These are phyloP conservation scores for Aspergillus floridensis DNA, from an alignment of 2,329 filamentous ascomycete species.

Conservation along the genomic window DNA sequence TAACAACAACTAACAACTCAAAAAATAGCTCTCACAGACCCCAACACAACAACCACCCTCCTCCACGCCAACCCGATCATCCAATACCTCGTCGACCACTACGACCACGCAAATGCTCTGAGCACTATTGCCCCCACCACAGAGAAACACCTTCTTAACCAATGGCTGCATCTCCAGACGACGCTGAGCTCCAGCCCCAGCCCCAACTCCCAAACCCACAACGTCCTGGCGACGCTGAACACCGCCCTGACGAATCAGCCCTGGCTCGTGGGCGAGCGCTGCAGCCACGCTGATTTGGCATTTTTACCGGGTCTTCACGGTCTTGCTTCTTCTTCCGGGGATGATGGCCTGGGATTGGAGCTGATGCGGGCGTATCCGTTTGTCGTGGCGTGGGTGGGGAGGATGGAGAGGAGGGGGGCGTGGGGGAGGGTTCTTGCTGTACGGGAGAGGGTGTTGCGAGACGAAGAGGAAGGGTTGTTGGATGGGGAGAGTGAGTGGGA, in stretches of 20 bases:
- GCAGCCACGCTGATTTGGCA: background rate
- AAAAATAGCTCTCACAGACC: background rate
- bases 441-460: background rate
- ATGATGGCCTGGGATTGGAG: background rate
- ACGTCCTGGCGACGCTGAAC: background rate
- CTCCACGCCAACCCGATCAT: slow-evolving; percentile 47
- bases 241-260: background rate
- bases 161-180: slow-evolving; percentile 7
- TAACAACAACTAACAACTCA: background rate
- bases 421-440: background rate
- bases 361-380: background rate
- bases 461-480: background rate
- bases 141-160: background rate
- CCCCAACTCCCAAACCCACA: background rate
- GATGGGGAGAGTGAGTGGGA: background rate
- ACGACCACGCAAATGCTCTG: background rate
- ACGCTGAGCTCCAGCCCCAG: background rate
- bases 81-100: slow-evolving; percentile 42
- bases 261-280: slow-evolving; percentile 5
- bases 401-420: background rate
- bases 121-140: background rate
- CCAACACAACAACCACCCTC: background rate
- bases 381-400: background rate
- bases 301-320: background rate
- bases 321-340: too few species aligned